Evolutionary conservation across 495 filamentous ascomycete genomes (phyloP).

Genomic region (Endocarpon pusillum): DNA sequence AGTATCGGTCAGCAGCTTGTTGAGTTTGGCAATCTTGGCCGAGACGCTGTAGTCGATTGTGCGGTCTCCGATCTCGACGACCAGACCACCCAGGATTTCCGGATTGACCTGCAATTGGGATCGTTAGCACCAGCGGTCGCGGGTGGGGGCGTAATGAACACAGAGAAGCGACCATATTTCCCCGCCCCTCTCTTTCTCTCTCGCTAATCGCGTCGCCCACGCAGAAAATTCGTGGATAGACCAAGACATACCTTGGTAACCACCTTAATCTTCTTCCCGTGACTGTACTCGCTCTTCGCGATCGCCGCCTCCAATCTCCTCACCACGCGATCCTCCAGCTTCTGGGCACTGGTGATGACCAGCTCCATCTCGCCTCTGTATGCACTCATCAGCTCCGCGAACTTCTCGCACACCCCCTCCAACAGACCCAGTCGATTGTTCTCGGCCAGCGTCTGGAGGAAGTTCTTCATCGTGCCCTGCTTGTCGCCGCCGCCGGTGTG

Average conservation of each 20-base stretch:
- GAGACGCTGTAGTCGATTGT: conserved; percentile 96
- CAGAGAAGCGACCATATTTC: too few relatives aligned
- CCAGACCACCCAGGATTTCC: conserved; percentile 79
- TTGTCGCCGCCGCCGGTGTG: conserved; percentile 49
- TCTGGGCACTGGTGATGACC: conserved; percentile 70
- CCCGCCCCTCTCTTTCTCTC: too few relatives aligned
- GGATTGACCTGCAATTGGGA: conserved; percentile 85
- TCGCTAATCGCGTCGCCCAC: background rate
- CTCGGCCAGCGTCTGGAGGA: conserved; percentile 73
- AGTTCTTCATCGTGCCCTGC: conserved; percentile 79
- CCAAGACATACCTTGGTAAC: conserved; percentile 57
- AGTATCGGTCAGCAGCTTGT: conserved; percentile 93
- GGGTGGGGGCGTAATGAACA: too few relatives aligned
- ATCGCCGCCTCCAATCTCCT: conserved; percentile 65
- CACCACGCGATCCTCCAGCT: conserved; percentile 32
- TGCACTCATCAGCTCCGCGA: conserved; percentile 70
- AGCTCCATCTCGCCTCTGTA: conserved; percentile 85
- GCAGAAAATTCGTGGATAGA: background rate
- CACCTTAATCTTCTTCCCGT: conserved; percentile 95
- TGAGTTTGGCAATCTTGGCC: conserved; percentile 87
- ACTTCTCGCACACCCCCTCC: conserved; percentile 72
- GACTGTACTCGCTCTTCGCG: conserved; percentile 72
- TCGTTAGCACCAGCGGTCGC: too few relatives aligned
- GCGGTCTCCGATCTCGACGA: conserved; percentile 94
- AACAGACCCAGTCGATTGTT: conserved; percentile 87